phyloP scores from a whole-genome alignment of 345 rosid species.

The Limnanthes douglasii region DNA sequence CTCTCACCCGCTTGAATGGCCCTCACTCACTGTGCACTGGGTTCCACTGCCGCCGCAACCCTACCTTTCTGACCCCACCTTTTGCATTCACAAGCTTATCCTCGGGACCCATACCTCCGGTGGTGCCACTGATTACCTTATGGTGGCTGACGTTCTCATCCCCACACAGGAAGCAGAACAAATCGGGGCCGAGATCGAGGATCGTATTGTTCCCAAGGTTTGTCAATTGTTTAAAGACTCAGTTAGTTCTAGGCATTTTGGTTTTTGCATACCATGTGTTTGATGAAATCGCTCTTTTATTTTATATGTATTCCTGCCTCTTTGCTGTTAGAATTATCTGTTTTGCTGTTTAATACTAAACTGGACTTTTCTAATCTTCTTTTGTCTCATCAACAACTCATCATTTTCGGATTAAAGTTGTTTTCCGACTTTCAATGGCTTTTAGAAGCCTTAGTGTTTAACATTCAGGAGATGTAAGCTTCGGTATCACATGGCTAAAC shows the following conservation, averaged over 20 bases:
- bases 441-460: too few relatives aligned
- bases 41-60: constrained; percentile 42
- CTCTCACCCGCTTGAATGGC: constrained; percentile 89
- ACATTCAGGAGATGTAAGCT: too few relatives aligned
- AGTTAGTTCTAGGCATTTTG: neutral
- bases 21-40: constrained; percentile 96
- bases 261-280: constrained; percentile 17
- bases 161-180: constrained; percentile 36
- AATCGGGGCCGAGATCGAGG: constrained; percentile 15
- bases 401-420: too few relatives aligned
- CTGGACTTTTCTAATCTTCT: too few relatives aligned
- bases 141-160: constrained; percentile 63
- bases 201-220: constrained; percentile 49
- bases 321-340: neutral
- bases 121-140: constrained; percentile 45
- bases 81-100: constrained; percentile 48
- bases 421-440: too few relatives aligned
- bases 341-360: neutral
- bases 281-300: constrained; percentile 12
- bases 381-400: too few relatives aligned
- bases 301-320: neutral
- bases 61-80: constrained; percentile 30
- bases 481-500: too few relatives aligned
- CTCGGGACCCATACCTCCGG: constrained; percentile 90
- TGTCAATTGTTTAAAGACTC: neutral